Evolutionary conservation across 2,329 filamentous ascomycete genomes (phyloP).

Genomic region (Epichloe scottii): DNA sequence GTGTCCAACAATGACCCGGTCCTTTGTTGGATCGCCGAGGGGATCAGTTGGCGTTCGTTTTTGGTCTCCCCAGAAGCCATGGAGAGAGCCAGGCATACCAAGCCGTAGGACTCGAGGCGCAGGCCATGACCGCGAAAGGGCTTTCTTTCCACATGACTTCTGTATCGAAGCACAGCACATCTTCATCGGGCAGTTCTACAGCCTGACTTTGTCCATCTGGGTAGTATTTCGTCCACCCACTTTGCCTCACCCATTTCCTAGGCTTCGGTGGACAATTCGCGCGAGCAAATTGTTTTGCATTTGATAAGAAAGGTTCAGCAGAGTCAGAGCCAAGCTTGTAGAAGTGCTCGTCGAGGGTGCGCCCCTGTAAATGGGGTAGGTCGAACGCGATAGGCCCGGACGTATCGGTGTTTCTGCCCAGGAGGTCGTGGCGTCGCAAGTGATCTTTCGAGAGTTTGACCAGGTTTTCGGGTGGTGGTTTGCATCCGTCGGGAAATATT

Average conservation of each 20-base stretch:
- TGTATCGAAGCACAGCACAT: conserved; percentile 83
- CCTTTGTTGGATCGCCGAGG: conserved; percentile 60
- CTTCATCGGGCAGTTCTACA: conserved; percentile 66
- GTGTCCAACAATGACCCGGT: conserved; percentile 79
- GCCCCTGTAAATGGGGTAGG: conserved; percentile 65
- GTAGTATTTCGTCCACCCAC: conserved; percentile 93
- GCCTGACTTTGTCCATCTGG: conserved; percentile 56
- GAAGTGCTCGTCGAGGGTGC: conserved; percentile 87
- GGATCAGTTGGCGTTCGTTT: conserved; percentile 68
- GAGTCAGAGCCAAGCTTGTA: conserved; percentile 74
- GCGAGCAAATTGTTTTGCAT: conserved; percentile 62
- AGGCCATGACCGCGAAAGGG: conserved; percentile 92
- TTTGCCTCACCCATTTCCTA: conserved; percentile 60
- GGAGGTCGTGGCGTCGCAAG: conserved; percentile 69
- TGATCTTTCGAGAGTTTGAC: conserved; percentile 74
- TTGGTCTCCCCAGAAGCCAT: conserved; percentile 81
- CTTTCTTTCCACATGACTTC: conserved; percentile 95
- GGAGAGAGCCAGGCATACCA: conserved; percentile 99
- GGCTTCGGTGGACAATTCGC: conserved; percentile 47
- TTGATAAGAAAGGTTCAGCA: conserved; percentile 68
- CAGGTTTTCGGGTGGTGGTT: conserved; percentile 54
- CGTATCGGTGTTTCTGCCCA: conserved; percentile 80
- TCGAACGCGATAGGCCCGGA: conserved; percentile 71
- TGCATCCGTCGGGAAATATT: conserved; percentile 53
- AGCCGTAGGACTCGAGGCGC: conserved; percentile 72